A percentile compares a stretch with the other conserved stretches of the same genome.
These are phyloP conservation scores for Waitea zeae DNA, from an alignment of 1,284 basidiomycete genomes.

Conservation along the genomic window DNA sequence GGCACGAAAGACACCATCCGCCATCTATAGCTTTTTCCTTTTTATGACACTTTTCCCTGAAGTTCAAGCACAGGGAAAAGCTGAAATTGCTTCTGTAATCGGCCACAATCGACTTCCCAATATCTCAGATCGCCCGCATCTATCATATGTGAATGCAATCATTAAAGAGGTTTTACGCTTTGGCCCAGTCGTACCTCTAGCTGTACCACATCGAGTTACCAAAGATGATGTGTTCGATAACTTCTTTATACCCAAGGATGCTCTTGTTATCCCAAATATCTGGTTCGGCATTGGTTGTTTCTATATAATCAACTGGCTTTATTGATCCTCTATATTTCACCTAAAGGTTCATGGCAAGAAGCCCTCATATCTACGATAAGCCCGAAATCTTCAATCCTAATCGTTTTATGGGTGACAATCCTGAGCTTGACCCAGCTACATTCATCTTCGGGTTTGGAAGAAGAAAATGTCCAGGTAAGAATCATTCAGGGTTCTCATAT, in stretches of 20 bases:
- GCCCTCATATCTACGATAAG: slow-evolving; percentile 4
- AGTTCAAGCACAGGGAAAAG: slow-evolving; percentile 8
- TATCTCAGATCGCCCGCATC: slow-evolving; percentile 5
- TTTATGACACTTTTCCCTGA: slow-evolving; percentile 11
- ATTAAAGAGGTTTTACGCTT: slow-evolving; percentile 11
- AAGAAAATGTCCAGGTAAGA: slow-evolving; percentile 5
- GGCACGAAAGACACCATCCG: neutral
- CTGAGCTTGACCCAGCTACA: slow-evolving; percentile 7
- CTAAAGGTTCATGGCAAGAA: neutral
- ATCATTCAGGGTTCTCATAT: no score
- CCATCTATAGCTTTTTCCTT: slow-evolving; percentile 8
- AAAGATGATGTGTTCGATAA: slow-evolving; percentile 9
- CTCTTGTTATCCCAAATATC: slow-evolving; percentile 6
- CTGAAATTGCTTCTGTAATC: slow-evolving; percentile 11
- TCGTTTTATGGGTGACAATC: slow-evolving; percentile 6
- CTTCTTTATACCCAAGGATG: slow-evolving; percentile 8
- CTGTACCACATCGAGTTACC: slow-evolving; percentile 5
- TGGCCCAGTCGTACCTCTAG: slow-evolving; percentile 5
- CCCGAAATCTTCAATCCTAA: slow-evolving; percentile 7
- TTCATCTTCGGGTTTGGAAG: slow-evolving; percentile 9
- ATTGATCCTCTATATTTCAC: neutral
- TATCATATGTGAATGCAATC: slow-evolving; percentile 9
- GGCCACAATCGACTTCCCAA: slow-evolving; percentile 8
- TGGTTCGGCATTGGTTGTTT: neutral
- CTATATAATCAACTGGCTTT: neutral